Conservation (phyloP, 257 asterid genomes). For the Gardenia jasminoides region DNA sequence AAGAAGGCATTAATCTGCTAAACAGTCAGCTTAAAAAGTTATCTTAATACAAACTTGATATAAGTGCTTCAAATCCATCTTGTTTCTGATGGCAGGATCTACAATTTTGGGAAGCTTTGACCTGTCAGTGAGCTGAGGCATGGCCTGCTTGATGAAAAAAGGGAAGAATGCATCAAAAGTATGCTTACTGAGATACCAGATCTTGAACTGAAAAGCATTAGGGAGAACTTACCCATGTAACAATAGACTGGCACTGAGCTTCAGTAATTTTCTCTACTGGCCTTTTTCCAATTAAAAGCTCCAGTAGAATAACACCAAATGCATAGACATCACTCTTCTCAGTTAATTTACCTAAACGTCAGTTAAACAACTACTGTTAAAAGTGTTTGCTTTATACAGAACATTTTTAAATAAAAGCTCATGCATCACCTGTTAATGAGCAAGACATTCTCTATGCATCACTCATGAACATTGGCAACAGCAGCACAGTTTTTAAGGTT, state of each 20-base stretch:
- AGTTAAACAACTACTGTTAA: constrained; percentile 12
- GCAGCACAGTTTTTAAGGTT: background rate
- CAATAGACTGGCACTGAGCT: constrained; percentile 77
- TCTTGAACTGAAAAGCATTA: background rate
- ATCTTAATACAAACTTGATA: constrained; percentile 58
- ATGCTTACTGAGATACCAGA: background rate
- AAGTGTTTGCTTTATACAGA: background rate
- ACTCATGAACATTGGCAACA: background rate
- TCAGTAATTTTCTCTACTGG: constrained; percentile 74
- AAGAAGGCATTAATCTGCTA: background rate
- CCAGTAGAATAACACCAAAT: constrained; percentile 86
- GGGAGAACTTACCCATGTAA: constrained; percentile 62
- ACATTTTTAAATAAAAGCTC: background rate
- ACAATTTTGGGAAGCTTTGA: constrained; percentile 83
- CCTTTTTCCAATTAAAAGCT: constrained; percentile 81
- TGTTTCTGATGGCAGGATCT: constrained; percentile 66
- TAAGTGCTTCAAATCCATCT: constrained; percentile 89
- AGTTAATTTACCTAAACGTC: constrained; percentile 71
- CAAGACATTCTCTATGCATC: background rate
- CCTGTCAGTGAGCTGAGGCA: constrained; percentile 93
- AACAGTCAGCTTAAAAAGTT: background rate
- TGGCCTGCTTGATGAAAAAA: constrained; percentile 57
- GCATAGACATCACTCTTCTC: constrained; percentile 97
- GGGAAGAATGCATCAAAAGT: background rate
- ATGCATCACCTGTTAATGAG: background rate